These are phyloP conservation scores for Nigrospora osmanthi DNA, from an alignment of 2,329 filamentous ascomycete genomes.

Conservation along the genomic window DNA sequence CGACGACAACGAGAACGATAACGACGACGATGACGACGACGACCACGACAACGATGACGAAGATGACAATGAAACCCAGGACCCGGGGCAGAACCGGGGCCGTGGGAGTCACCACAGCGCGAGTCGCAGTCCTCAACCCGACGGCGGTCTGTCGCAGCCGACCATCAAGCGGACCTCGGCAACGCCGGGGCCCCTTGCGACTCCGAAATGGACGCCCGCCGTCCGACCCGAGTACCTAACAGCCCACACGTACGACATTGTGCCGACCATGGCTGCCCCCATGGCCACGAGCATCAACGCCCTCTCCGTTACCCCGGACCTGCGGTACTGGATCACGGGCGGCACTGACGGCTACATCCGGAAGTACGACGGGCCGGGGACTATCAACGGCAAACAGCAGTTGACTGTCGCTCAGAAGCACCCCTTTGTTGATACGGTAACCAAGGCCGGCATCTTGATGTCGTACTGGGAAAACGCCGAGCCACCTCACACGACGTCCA, in stretches of 20 bases:
- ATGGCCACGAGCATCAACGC: slow-evolving; percentile 95
- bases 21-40: slow-evolving; percentile 24
- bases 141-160: slow-evolving; percentile 7
- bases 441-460: slow-evolving; percentile 88
- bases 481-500: slow-evolving; percentile 37
- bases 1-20: slow-evolving; percentile 23
- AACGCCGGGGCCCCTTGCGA: slow-evolving; percentile 18
- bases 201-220: slow-evolving; percentile 43
- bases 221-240: slow-evolving; percentile 73
- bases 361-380: slow-evolving; percentile 92
- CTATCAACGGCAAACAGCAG: slow-evolving; percentile 88
- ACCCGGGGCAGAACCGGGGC: slow-evolving; percentile 30
- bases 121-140: slow-evolving; percentile 8
- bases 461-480: slow-evolving; percentile 99
- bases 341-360: slow-evolving; percentile 93
- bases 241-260: slow-evolving; percentile 83
- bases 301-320: slow-evolving; percentile 83
- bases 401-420: slow-evolving; percentile 93
- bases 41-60: slow-evolving; percentile 26
- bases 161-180: slow-evolving; percentile 20
- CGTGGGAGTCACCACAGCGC: slow-evolving; percentile 17
- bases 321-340: slow-evolving; percentile 91
- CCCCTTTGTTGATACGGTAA: slow-evolving; percentile 94
- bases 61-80: slow-evolving; percentile 29
- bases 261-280: slow-evolving; percentile 92